Percentiles rank a stretch among this genome's conserved stretches.
Conservation (phyloP, 352 stramenopile genomes). For the Globisporangium nunn region DNA sequence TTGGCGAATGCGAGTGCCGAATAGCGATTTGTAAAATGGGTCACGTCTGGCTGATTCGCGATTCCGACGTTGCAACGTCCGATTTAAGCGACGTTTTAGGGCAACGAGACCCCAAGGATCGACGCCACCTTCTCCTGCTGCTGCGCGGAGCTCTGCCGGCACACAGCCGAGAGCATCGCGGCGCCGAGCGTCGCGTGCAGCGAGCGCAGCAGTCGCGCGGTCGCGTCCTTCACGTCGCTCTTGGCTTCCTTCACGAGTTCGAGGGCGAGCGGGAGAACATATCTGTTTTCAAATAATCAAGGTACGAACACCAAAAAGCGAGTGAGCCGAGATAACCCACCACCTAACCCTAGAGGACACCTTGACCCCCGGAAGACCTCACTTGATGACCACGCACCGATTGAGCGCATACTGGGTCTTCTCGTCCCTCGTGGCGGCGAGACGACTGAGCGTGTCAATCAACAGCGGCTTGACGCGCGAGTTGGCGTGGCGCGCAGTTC, state of each 20-base stretch:
- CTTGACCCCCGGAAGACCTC: neutral
- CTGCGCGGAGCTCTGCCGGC: constrained; percentile 44
- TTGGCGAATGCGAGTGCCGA: neutral
- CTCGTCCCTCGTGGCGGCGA: constrained; percentile 32
- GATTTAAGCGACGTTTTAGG: neutral
- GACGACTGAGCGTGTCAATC: constrained; percentile 37
- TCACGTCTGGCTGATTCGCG: neutral
- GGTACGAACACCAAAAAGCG: neutral
- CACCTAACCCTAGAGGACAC: neutral
- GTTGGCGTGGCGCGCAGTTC: constrained; percentile 43
- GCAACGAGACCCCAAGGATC: constrained; percentile 27
- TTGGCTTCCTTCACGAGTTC: constrained; percentile 73
- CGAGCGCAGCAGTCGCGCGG: constrained; percentile 29
- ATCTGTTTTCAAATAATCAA: constrained; percentile 14
- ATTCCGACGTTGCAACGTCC: neutral
- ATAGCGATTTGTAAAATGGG: neutral
- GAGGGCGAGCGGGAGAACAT: constrained; percentile 63
- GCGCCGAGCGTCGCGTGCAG: constrained; percentile 20
- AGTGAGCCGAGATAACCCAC: neutral
- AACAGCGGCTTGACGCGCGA: constrained; percentile 49
- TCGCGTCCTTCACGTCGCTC: constrained; percentile 56
- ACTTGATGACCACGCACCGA: constrained; percentile 12
- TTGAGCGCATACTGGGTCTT: constrained; percentile 51
- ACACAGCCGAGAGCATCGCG: constrained; percentile 15
- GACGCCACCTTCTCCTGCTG: constrained; percentile 49